Base-by-base conservation (phyloP, 306 rosid genomes). In the Erythrophleum fordii region DNA sequence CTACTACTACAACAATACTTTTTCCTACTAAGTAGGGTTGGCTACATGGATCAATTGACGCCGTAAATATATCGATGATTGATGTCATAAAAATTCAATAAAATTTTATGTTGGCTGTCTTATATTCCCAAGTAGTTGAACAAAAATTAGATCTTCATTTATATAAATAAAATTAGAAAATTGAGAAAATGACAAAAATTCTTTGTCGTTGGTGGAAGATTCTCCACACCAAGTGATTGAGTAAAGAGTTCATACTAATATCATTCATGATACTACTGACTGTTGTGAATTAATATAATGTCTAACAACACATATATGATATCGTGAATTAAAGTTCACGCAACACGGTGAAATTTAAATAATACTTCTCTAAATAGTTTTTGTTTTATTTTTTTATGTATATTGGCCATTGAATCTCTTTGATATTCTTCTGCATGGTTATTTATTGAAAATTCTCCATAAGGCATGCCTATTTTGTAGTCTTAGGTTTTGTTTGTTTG, bases 311-410 rank as follows among this genome's bases (percentile, higher is more conserved):
- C 58, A 11, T 68, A 23, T 76, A 23, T 22, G 46, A 44, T 59
- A 37, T 53, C 23, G 23, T 74, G 25, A 37, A 46, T 74, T 78
- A 49, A 58, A 77, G 62, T 61, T 28, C 39, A 68, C 49, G 73
- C 81, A 52, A 25, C 42, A 46, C 23, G 66, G 73, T 55, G 74
- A 55, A 55, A 70, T 69, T 78, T 82, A 65, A 51, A 51, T 78
- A 56, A 39, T 68, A 8, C 75, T 61, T 75, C 17, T 82, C 60
- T 66, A 22, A 53, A 55, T 37, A 70, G 59, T 39, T 67, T 8
- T 65, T 65, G 26, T 34, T 64, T 74, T 79, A 29, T 13, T 68
- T 18, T 48, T 29, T 42, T 20, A 44, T 69, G 18, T 68, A 31
- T 39, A 67, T 58, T 73, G n/a, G 46, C 17, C n/a, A 74, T 51